Conservation (phyloP, 1,284 basidiomycete genomes). For the Thecaphora thlaspeos region DNA sequence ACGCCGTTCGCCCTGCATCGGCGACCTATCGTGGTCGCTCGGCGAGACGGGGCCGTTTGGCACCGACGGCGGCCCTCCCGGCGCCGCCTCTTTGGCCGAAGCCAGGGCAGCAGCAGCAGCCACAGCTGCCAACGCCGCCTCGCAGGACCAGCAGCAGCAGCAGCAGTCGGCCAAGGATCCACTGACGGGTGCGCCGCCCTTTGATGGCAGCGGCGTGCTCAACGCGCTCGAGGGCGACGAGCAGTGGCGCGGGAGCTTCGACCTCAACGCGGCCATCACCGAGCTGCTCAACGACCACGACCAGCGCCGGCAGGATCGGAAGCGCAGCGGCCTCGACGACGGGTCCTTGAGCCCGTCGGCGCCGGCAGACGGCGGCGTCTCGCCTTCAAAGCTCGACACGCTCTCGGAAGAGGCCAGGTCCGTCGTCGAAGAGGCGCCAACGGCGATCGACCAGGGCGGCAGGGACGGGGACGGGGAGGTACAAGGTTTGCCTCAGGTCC, state of each 20-base stretch:
- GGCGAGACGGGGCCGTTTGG: constrained; percentile 50
- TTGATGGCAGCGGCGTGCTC: constrained; percentile 2
- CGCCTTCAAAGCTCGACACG: background rate
- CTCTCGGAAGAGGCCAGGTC: background rate
- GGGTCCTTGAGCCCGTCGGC: background rate
- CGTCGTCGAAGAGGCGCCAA: too few species aligned
- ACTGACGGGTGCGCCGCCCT: too few species aligned
- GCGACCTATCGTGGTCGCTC: constrained; percentile 47
- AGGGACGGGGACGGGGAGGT: too few species aligned
- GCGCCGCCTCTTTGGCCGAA: too few species aligned
- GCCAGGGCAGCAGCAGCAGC: too few species aligned
- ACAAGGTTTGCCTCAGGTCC: background rate
- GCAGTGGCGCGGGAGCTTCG: constrained; percentile 42
- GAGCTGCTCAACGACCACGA: constrained; percentile 48
- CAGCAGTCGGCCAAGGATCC: too few species aligned
- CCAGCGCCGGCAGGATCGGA: constrained; percentile 29
- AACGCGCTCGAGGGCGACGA: constrained; percentile 17
- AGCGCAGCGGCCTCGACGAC: constrained; percentile 5
- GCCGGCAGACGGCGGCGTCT: too few species aligned
- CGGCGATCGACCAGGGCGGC: too few species aligned
- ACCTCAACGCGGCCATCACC: constrained; percentile 49
- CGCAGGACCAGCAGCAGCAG: too few species aligned
- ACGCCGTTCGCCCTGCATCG: constrained; percentile 35
- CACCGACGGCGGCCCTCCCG: constrained; percentile 9
- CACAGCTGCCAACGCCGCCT: too few species aligned